Base-by-base conservation (phyloP, 2,329 filamentous ascomycete genomes). In the Orbilia blumenaviensis region DNA sequence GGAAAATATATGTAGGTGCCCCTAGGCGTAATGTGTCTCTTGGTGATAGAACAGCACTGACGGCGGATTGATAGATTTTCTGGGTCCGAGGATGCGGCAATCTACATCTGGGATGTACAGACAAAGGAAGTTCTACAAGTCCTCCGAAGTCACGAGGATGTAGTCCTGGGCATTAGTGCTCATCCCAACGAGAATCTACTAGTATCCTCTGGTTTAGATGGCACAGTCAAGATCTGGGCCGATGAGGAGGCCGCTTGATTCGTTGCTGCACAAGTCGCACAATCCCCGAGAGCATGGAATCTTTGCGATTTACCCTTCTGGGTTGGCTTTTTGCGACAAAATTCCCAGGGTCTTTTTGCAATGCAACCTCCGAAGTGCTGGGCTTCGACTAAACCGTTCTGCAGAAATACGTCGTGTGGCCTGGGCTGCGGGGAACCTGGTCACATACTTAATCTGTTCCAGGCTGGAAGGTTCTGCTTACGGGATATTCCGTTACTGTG, bases 101-200 rank as follows among this genome's bases (percentile, higher is more conserved):
- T 97, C 9, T 85, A 96, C 14, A 87, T 96, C 64, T 99, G 95
- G 95, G 93, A 98, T 80, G 92, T 97, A 12, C 89, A 88, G 76
- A 92, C 86, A 81, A 99, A 98, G 83, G 89, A 91, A 66, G 84
- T 96, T 1, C 84, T 97, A 18, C 94, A 97, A 85, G 84, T 85
- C 18, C 81, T 89, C 8, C 83, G 86, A 25, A 85, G 86, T 0
- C 88, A 89, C 76, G 85, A 86, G 0, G 88, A 88, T 44, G 85
- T 86, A 2, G 87, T 91, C 4, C 82, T 90, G 36, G 85, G 86
- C 0, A 88, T 90, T 9, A 86, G 89, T 78, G 87, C 89, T 5
- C 88, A 87, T 80, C 84, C 85, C 25, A 84, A 84, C 8, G 84
- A 85, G 60, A 84, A 84, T 38, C 83, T 86, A 18, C 84, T 91